Conservation (phyloP, 2,329 filamentous ascomycete species). For the Colletotrichum costaricense region DNA sequence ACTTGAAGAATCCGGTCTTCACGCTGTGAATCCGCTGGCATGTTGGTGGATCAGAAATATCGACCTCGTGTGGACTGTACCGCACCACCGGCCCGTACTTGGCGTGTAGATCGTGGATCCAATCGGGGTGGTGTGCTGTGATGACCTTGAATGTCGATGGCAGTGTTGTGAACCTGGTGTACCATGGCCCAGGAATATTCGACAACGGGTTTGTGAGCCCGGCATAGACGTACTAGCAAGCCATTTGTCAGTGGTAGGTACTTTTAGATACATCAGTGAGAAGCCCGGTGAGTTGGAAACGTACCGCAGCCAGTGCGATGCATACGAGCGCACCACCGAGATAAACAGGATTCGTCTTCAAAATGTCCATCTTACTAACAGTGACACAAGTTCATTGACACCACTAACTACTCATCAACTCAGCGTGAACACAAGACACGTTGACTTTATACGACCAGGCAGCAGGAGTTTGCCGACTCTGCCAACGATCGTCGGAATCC, state of each 20-base stretch:
- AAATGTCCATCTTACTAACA: background rate
- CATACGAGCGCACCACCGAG: conserved; percentile 4
- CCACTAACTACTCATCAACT: no score
- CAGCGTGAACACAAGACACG: no score
- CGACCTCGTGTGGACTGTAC: conserved; percentile 22
- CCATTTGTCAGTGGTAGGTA: no score
- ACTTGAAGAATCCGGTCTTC: conserved; percentile 18
- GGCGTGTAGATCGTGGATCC: conserved; percentile 27
- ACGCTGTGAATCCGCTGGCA: conserved; percentile 44
- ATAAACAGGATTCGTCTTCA: conserved; percentile 13
- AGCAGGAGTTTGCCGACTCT: background rate
- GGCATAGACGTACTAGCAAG: conserved; percentile 11
- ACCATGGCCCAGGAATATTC: conserved; percentile 22
- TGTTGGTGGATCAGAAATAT: conserved; percentile 38
- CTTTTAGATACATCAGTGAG: no score
- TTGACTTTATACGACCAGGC: background rate
- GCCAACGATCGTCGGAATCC: background rate
- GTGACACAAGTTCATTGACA: background rate
- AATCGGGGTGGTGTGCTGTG: conserved; percentile 5
- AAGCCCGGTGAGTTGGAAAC: fast-evolving
- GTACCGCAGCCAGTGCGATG: conserved; percentile 11
- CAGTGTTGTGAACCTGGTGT: conserved; percentile 20
- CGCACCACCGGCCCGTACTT: conserved; percentile 31
- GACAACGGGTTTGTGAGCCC: conserved; percentile 26
- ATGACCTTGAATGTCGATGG: conserved; percentile 8